Evolutionary conservation across 345 rosid species (phyloP).

Genomic region (Psidium guajava): DNA sequence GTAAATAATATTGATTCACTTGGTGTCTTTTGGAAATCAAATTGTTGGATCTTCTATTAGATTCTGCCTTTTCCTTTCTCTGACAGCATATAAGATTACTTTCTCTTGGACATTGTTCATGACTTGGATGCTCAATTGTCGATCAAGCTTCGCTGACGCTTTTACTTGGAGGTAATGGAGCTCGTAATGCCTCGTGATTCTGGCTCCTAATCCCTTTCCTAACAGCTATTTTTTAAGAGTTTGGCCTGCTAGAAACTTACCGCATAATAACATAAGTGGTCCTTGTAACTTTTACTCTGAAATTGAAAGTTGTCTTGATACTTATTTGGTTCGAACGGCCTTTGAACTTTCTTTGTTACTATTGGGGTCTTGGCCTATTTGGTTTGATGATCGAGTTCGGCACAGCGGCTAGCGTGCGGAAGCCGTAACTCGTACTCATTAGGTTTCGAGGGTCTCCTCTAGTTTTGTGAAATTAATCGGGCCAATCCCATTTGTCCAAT

Average conservation of each 20-base stretch:
- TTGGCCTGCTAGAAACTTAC: neutral
- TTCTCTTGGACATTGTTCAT: neutral
- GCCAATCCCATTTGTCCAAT: neutral
- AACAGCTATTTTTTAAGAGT: neutral
- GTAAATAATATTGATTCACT: neutral
- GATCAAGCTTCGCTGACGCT: neutral
- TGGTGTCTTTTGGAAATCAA: neutral
- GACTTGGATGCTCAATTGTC: neutral
- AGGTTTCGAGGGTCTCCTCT: neutral
- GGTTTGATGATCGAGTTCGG: neutral
- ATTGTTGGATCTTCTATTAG: neutral
- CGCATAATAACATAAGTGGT: neutral
- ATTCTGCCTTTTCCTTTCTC: neutral
- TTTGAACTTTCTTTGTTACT: neutral
- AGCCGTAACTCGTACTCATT: neutral
- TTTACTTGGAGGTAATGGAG: neutral
- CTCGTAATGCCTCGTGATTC: neutral
- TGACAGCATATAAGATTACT: neutral
- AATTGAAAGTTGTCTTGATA: neutral
- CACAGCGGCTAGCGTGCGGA: rapidly evolving
- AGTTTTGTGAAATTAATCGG: neutral
- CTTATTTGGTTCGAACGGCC: neutral
- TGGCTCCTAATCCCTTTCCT: neutral
- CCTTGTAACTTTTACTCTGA: neutral
- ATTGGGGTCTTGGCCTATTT: neutral